Evolutionary conservation across 306 rosid species (phyloP), one percentile per base, ranked within the genome.

Genomic region (Macrotyloma uniflorum): DNA sequence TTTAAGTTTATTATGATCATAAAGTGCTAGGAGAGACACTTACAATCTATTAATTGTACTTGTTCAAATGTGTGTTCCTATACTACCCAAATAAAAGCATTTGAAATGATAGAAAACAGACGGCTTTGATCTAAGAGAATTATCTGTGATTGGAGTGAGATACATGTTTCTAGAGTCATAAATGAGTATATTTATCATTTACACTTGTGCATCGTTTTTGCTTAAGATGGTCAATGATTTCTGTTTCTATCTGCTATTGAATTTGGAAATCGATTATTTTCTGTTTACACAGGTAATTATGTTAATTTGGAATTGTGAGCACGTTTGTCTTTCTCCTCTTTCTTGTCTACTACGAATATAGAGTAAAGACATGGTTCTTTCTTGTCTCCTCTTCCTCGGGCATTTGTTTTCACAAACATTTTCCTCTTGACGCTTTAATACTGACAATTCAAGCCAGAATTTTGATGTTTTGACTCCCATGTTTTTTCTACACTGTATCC

Each of bases 211-310:
- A 23, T 20, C 24, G 11, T 28, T 35, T 50, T 53, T 47, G 4
- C n/a, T 54, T 50, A 18, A 50, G 62, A 49, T 67, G 45, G 59
- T 78, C 18, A 4, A 9, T 73, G 55, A 20, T 67, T 83, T 38
- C 26, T 2, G 12, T 32, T 65, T 67, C 28, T 49, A 33, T 32
- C 63, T 58, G 63, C 72, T 50, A 45, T 50, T 75, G 67, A 33
- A 81, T 23, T 28, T 67, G 33, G 68, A 72, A 33, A 64, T 30
- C 18, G 63, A 62, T 57, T 70, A 55, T 55, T 72, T 64, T 43
- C 23, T 64, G 28, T 77, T 54, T 45, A 5, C 8, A 70, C 32
- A 43, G 57, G 50, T 23, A 82, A 66, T 42, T 20, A 18, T 51
- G 5, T 12, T 50, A 14, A 59, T 38, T 63, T 11, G n/a, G 42